A percentile compares a stretch with the other conserved stretches of the same genome.
Evolutionary conservation across 2,329 filamentous ascomycete species (phyloP).

Genomic region (Calonectria fujianensis): DNA sequence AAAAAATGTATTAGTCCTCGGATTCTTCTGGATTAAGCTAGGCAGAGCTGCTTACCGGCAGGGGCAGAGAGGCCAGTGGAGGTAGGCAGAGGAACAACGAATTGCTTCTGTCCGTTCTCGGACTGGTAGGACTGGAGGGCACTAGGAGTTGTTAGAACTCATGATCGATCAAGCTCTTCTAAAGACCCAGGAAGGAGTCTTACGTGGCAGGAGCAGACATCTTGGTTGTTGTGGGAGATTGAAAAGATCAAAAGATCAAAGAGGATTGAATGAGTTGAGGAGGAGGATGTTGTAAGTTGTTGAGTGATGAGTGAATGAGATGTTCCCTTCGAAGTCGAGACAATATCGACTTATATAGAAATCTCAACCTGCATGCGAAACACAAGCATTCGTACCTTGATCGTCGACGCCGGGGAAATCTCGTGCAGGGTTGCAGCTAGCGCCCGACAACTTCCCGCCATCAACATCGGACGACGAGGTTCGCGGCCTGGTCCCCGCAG

Average conservation of each 20-base stretch:
- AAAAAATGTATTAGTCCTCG: neutral
- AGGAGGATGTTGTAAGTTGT: neutral
- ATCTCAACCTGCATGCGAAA: neutral
- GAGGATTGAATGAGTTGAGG: neutral
- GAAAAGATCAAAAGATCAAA: neutral
- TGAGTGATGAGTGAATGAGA: slow-evolving; percentile 6
- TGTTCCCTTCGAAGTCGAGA: neutral
- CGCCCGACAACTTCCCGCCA: slow-evolving; percentile 2
- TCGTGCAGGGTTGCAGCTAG: neutral
- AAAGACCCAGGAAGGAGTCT: neutral
- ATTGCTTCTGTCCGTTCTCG: slow-evolving; percentile 10
- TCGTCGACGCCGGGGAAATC: slow-evolving; percentile 14
- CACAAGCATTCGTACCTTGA: neutral
- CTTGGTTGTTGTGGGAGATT: neutral
- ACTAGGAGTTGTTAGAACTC: neutral
- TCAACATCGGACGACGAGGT: neutral
- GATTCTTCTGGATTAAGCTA: no score
- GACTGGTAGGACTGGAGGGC: slow-evolving; percentile 2
- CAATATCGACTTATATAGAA: slow-evolving; percentile 2
- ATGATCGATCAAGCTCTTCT: neutral
- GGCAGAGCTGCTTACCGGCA: neutral
- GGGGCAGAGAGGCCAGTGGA: slow-evolving; percentile 8
- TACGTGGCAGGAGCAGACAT: slow-evolving; percentile 20
- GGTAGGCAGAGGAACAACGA: slow-evolving; percentile 8
- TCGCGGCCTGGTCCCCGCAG: neutral